Conservation (phyloP, 1,284 basidiomycete species). For the Calocybe gambosa region DNA sequence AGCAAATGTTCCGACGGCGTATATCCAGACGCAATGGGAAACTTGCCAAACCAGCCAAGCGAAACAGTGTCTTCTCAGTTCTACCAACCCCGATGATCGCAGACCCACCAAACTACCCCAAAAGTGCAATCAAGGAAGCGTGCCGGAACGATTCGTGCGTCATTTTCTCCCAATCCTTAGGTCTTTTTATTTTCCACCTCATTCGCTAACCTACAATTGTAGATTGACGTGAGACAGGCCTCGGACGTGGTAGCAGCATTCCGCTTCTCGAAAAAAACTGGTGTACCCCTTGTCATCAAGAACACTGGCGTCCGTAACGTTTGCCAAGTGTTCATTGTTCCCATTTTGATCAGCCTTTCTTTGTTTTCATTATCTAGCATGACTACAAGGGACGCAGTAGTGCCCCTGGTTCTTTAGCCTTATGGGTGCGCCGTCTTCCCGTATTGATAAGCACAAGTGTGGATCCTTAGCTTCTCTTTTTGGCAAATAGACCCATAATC, state of each 20-base stretch:
- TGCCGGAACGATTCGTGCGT: slow-evolving; percentile 35
- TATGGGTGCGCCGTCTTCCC: slow-evolving; percentile 31
- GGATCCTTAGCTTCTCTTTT: not conserved
- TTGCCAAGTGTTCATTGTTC: not conserved
- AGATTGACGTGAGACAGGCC: not conserved
- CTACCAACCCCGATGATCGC: slow-evolving; percentile 20
- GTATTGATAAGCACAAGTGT: slow-evolving; percentile 5
- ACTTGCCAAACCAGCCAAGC: slow-evolving; percentile 29
- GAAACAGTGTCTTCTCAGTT: slow-evolving; percentile 31
- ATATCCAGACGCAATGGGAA: slow-evolving; percentile 35
- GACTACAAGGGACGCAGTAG: slow-evolving; percentile 41
- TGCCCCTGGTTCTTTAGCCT: slow-evolving; percentile 33
- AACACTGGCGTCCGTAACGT: slow-evolving; percentile 44
- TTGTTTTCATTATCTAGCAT: slow-evolving; percentile 24
- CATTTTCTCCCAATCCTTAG: too few relatives aligned
- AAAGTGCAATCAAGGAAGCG: slow-evolving; percentile 32
- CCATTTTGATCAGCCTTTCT: not conserved
- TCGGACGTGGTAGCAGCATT: not conserved
- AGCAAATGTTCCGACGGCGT: slow-evolving; percentile 20
- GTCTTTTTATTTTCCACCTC: too few relatives aligned
- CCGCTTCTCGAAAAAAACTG: not conserved
- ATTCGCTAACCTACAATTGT: too few relatives aligned
- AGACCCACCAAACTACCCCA: slow-evolving; percentile 21
- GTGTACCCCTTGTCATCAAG: slow-evolving; percentile 14
- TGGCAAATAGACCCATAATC: slow-evolving; percentile 29